Percentiles rank a stretch among this genome's conserved stretches.
phyloP scores from a whole-genome alignment of 2,329 filamentous ascomycete species.

The Fusarium sterilihyphosum region DNA sequence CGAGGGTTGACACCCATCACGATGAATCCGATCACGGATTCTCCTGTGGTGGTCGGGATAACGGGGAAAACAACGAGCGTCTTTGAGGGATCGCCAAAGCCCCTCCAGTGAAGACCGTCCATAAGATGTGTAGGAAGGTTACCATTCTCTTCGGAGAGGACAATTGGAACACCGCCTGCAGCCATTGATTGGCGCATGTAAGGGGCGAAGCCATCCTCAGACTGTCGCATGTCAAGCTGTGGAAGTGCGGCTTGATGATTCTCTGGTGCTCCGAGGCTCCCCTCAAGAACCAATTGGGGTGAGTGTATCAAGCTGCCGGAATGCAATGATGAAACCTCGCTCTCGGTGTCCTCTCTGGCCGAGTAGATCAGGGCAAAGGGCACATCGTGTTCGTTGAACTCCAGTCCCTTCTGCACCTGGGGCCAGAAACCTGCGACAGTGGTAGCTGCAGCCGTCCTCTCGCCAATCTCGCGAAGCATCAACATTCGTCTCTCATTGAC shows the following conservation, averaged over 20 bases:
- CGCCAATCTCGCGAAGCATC: conserved; percentile 79
- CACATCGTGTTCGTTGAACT: conserved; percentile 78
- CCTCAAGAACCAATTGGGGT: conserved; percentile 75
- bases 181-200: conserved; percentile 80
- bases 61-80: conserved; percentile 82
- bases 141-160: conserved; percentile 73
- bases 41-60: conserved; percentile 76
- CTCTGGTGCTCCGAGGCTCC: conserved; percentile 72
- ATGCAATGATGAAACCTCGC: conserved; percentile 76
- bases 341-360: conserved; percentile 75
- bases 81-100: conserved; percentile 75
- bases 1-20: conserved; percentile 82
- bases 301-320: conserved; percentile 71
- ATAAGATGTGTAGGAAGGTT: conserved; percentile 73
- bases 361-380: conserved; percentile 84
- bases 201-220: conserved; percentile 77
- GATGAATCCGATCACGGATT: conserved; percentile 79
- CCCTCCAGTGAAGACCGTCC: conserved; percentile 73
- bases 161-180: conserved; percentile 70
- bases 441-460: conserved; percentile 76
- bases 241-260: conserved; percentile 70
- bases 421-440: conserved; percentile 80
- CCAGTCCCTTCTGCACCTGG: conserved; percentile 73
- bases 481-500: conserved; percentile 84
- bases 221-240: conserved; percentile 74